Conservation (phyloP, 2,329 filamentous ascomycete genomes). For the Hypoxylon sp. region DNA sequence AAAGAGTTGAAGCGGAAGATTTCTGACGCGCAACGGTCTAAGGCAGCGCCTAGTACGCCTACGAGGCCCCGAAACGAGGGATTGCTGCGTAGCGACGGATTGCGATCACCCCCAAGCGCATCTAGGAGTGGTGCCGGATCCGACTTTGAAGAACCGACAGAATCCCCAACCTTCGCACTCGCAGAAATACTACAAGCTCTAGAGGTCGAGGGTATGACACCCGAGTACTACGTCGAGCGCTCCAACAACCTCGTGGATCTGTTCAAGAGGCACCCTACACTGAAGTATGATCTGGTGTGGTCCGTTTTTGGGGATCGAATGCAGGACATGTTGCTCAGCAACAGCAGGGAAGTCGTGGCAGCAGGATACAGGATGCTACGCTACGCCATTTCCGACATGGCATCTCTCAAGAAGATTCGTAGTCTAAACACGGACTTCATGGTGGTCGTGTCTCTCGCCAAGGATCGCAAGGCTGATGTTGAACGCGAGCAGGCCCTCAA, state of each 20-base stretch:
- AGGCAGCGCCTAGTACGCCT: constrained; percentile 62
- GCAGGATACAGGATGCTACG: constrained; percentile 93
- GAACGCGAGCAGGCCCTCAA: constrained; percentile 97
- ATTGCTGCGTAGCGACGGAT: constrained; percentile 58
- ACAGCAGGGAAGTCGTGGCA: constrained; percentile 94
- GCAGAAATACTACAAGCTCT: constrained; percentile 91
- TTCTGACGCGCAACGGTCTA: constrained; percentile 68
- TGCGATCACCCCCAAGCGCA: constrained; percentile 70
- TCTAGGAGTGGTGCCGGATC: constrained; percentile 69
- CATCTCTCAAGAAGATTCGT: constrained; percentile 89
- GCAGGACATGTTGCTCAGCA: constrained; percentile 95
- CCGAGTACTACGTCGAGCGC: constrained; percentile 94
- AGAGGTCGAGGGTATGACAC: constrained; percentile 86
- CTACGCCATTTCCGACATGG: constrained; percentile 92
- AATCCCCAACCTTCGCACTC: constrained; percentile 92
- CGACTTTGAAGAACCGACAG: constrained; percentile 75
- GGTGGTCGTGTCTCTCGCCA: constrained; percentile 91
- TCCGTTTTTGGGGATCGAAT: constrained; percentile 92
- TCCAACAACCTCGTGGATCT: constrained; percentile 94
- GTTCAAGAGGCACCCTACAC: constrained; percentile 91
- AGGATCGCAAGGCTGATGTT: constrained; percentile 96
- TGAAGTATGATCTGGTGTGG: constrained; percentile 98
- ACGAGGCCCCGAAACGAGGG: constrained; percentile 65
- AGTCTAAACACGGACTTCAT: constrained; percentile 91
- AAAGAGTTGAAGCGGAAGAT: constrained; percentile 72